Evolutionary conservation across 345 rosid species (phyloP), one percentile per base, ranked within the genome.

Genomic region (Schrenkiella parvula): DNA sequence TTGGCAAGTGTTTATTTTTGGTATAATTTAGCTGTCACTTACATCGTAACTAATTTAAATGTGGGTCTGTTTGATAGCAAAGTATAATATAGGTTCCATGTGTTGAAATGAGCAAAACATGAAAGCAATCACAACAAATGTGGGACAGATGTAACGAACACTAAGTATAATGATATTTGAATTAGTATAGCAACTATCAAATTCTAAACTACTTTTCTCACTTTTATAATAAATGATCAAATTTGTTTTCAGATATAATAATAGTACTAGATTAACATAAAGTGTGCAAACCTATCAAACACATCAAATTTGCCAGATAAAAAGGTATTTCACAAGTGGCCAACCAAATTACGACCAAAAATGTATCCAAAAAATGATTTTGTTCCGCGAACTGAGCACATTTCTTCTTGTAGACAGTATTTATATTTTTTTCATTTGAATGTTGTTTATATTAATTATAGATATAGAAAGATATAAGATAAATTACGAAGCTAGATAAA

Each of bases 21-120:
- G 55, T 72, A 41, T 62, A 32, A 21, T 71, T 38, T 62, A 31
- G 70, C 54, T 51, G 18, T 71, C 68, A 31, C 70, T 53, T 53
- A 32, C n/a, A 63, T 52, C 4, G 4, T 0, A 53, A 52, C 63
- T 51, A 63, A 63, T 51, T 9, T 71, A 18, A 61, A 61, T 38
- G 23, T 51, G 44, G 68, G 69, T 61, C 54, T 28, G 5, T 67
- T 17, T 71, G 53, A 50, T 41, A 71, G 17, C 75, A 60, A 50
- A 26, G 22, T 25, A 51, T 60, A 13, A 46, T 25, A 57, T n/a
- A 70, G 25, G 3, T 57, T 14, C 22, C 21, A 8, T 31, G 13
- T 29, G 23, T 43, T 42, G 37, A 6, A 57, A 57, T 57, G 57
- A 65, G 32, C 15, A 50, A 65, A 64, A 14, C 44, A 47, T 47